These are phyloP conservation scores for Irpex sp. DNA, from an alignment of 1,284 basidiomycete genomes.

Conservation along the genomic window DNA sequence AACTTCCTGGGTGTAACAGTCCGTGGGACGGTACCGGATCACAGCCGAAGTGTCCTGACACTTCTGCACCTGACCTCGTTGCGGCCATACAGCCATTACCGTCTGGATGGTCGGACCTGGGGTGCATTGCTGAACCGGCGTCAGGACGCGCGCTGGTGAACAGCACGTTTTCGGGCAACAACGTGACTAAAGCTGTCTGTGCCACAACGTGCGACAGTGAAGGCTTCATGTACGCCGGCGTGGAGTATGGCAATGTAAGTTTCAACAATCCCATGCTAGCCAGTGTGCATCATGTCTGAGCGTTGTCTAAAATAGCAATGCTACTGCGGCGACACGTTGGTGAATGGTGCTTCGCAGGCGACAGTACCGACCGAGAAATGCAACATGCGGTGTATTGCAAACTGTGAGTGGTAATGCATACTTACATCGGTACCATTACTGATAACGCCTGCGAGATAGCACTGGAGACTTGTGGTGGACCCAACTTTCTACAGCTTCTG, in stretches of 20 bases:
- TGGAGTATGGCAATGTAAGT: conserved; percentile 19
- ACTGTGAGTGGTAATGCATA: conserved; percentile 14
- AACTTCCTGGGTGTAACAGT: conserved; percentile 28
- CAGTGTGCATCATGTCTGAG: not conserved
- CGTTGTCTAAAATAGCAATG: conserved; percentile 17
- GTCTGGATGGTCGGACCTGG: conserved; percentile 23
- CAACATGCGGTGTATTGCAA: conserved; percentile 22
- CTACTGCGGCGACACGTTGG: conserved; percentile 25
- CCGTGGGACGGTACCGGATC: conserved; percentile 19
- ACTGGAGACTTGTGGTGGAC: conserved; percentile 25
- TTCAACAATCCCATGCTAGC: not conserved
- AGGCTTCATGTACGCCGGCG: conserved; percentile 22
- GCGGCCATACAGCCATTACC: conserved; percentile 20
- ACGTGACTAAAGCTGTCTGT: conserved; percentile 24
- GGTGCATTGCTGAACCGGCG: conserved; percentile 27
- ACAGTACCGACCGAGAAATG: conserved; percentile 21
- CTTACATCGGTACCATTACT: not conserved
- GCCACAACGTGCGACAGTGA: conserved; percentile 21
- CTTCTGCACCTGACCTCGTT: conserved; percentile 13
- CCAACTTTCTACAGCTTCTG: conserved; percentile 20
- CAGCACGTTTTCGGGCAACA: conserved; percentile 13
- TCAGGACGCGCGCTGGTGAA: conserved; percentile 24
- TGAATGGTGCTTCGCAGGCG: conserved; percentile 22
- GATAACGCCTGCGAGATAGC: not conserved
- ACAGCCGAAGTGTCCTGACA: conserved; percentile 14